Evolutionary conservation across 768 basidiomycete genomes (phyloP).

Genomic region (Boletus bicolor): DNA sequence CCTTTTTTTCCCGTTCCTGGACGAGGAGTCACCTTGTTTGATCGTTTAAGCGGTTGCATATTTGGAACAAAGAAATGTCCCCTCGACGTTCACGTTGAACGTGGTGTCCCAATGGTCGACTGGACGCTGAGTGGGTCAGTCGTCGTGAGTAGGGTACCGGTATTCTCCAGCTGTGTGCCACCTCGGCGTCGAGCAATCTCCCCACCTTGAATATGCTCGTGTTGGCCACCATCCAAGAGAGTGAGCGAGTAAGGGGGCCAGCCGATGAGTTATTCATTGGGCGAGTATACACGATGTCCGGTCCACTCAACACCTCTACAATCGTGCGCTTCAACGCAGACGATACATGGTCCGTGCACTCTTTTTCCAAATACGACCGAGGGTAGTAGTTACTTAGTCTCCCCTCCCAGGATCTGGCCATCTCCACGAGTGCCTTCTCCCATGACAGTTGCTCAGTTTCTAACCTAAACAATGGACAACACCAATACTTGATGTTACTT

Average conservation of each 20-base stretch:
- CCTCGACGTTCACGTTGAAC: conserved; percentile 34
- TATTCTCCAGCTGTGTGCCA: neutral
- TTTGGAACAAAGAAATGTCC: conserved; percentile 36
- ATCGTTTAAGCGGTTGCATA: conserved; percentile 39
- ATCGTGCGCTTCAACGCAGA: neutral
- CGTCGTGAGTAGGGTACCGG: no score
- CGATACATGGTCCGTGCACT: no score
- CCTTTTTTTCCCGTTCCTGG: neutral
- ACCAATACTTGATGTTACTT: no score
- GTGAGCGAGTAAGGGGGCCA: neutral
- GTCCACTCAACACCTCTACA: neutral
- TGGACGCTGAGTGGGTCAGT: conserved; percentile 17
- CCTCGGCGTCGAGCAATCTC: neutral
- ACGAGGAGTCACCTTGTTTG: conserved; percentile 28
- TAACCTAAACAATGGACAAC: no score
- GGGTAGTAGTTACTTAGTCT: no score
- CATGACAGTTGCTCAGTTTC: no score
- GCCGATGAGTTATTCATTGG: neutral
- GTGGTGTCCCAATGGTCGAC: conserved; percentile 31
- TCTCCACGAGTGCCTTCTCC: no score
- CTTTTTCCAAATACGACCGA: no score
- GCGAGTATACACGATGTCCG: neutral
- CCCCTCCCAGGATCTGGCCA: no score
- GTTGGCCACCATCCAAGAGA: neutral
- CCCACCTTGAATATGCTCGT: neutral